Evolutionary conservation across 176 grass and related monocot genomes (phyloP), one percentile per base, ranked within the genome.

Genomic region (Alloteropsis semialata): DNA sequence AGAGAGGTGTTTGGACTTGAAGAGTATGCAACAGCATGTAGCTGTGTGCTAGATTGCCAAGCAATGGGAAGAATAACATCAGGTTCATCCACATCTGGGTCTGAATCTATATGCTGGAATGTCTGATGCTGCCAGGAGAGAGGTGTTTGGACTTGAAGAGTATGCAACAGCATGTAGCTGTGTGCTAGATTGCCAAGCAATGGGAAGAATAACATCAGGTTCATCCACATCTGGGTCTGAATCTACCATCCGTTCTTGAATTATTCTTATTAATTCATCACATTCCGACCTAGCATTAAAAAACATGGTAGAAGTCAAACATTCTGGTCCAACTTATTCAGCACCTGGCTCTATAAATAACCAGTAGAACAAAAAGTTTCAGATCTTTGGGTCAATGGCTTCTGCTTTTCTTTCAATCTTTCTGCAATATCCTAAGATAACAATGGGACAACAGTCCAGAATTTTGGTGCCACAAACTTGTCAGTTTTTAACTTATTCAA

Each of bases 191-290:
- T 75, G 17, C 84, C 81, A 86, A 63, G 62, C 48, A 79, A 86
- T 71, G 33, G 90, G 86, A 65, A 81, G 71, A 55, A 68, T 56
- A 84, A 50, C 32, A 11, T 21, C 34, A 65, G 50, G 45, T 32
- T 77, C 73, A 74, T 46, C 61, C 74, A 76, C 19, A 65, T 8
- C 34, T 60, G 74, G 50, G 61, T 82, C 82, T 55, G 63, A 60
- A 65, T 88, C 82, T 74, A 91, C 72, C 67, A 92, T 66, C 50
- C 85, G 63, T 79, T 89, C 87, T 77, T 92, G 75, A 69, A 96
- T 91, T 85, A 92, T 80, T 75, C 89, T 88, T 78, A 74, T 81
- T 39, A 96, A 72, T 75, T 67, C 78, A 66, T 91, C 75, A 81
- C 85, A 88, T 48, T 96, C 93, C 12, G 80, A 87, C 67, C 93